Evolutionary conservation across 2,329 filamentous ascomycete species (phyloP).

Genomic region (Cladosporium sp.): DNA sequence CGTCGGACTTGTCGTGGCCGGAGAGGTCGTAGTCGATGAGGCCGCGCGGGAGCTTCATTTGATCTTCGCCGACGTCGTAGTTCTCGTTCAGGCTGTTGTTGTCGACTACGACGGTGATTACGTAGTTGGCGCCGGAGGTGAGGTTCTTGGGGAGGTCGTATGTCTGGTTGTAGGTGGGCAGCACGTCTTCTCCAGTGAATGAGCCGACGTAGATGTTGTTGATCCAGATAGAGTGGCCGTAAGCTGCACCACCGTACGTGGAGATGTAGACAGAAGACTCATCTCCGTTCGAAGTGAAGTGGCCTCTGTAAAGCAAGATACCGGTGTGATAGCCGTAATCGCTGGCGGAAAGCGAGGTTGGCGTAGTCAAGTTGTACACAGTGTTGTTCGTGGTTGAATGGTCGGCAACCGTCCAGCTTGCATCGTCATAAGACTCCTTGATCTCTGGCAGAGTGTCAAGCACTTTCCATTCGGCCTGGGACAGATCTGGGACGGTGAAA

Average conservation of each 20-base stretch:
- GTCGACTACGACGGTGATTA: slow-evolving; percentile 68
- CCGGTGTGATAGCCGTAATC: slow-evolving; percentile 74
- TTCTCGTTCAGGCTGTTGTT: slow-evolving; percentile 69
- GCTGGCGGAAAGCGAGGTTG: slow-evolving; percentile 59
- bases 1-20: slow-evolving; percentile 42
- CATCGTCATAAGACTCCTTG: slow-evolving; percentile 61
- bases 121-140: slow-evolving; percentile 48
- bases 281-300: slow-evolving; percentile 60
- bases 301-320: slow-evolving; percentile 64
- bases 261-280: slow-evolving; percentile 52
- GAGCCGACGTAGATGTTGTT: slow-evolving; percentile 61
- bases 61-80: slow-evolving; percentile 53
- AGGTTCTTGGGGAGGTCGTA: slow-evolving; percentile 56
- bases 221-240: slow-evolving; percentile 64
- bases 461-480: slow-evolving; percentile 61
- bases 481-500: slow-evolving; percentile 55
- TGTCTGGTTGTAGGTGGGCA: slow-evolving; percentile 50
- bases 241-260: slow-evolving; percentile 65
- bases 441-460: slow-evolving; percentile 70
- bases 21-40: slow-evolving; percentile 58
- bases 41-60: slow-evolving; percentile 60
- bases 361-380: slow-evolving; percentile 53
- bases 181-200: slow-evolving; percentile 53
- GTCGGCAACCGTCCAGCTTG: slow-evolving; percentile 59
- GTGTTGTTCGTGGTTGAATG: slow-evolving; percentile 59